A percentile compares a stretch with the other conserved stretches of the same genome.
Evolutionary conservation across 768 basidiomycete genomes (phyloP).

Genomic region (Artomyces pyxidatus): DNA sequence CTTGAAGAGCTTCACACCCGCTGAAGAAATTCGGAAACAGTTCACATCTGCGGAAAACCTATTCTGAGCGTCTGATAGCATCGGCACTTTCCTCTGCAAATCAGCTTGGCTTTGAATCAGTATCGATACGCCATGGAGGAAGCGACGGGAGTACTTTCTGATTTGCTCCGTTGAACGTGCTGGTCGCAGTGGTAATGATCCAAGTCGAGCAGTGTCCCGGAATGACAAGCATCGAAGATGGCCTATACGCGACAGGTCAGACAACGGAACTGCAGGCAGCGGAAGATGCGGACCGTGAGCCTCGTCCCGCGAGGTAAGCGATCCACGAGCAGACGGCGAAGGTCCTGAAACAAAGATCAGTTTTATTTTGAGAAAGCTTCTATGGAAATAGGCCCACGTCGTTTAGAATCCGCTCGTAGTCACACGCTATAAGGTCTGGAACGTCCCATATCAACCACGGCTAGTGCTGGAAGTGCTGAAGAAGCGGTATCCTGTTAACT

Average conservation of each 20-base stretch:
- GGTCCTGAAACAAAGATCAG: constrained; percentile 1
- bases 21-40: too few species aligned
- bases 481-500: neutral
- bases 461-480: too few species aligned
- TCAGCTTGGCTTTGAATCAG: too few species aligned
- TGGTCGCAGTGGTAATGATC: constrained; percentile 13
- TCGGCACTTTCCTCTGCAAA: too few species aligned
- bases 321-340: constrained; percentile 12
- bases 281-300: constrained; percentile 7
- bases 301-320: constrained; percentile 10
- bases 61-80: too few species aligned
- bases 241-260: constrained; percentile 6
- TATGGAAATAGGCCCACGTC: constrained; percentile 5
- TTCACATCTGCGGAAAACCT: too few species aligned
- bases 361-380: neutral
- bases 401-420: constrained; percentile 7
- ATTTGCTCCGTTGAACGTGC: neutral
- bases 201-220: constrained; percentile 15
- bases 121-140: too few species aligned
- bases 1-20: too few species aligned
- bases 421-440: constrained; percentile 5
- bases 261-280: neutral
- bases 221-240: constrained; percentile 18
- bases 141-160: neutral
- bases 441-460: neutral